Percentiles rank a stretch among this genome's conserved stretches.
Conservation (phyloP, 2,329 filamentous ascomycete species). For the Colletotrichum salicis region DNA sequence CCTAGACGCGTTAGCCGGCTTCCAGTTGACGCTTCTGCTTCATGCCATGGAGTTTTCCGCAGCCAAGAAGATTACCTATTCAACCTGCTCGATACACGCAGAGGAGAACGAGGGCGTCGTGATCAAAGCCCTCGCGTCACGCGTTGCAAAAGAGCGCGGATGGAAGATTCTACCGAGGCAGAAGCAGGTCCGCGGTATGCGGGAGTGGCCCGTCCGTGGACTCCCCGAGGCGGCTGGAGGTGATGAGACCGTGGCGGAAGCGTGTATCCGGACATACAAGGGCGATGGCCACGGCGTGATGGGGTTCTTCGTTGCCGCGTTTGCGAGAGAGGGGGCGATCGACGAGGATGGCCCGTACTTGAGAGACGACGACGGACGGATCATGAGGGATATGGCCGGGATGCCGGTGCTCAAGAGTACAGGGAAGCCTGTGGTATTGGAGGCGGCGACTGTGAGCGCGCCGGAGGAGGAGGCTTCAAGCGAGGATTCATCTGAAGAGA, state of each 20-base stretch:
- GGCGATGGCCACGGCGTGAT: constrained; percentile 86
- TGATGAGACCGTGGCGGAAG: constrained; percentile 70
- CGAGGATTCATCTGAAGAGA: background rate
- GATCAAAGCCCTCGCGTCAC: constrained; percentile 73
- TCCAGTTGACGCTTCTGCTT: constrained; percentile 83
- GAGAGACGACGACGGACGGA: constrained; percentile 64
- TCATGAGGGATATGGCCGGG: constrained; percentile 55
- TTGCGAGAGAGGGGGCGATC: constrained; percentile 68
- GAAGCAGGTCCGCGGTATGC: constrained; percentile 81
- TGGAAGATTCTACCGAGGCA: constrained; percentile 81
- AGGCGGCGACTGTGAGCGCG: constrained; percentile 32
- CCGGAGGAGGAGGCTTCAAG: constrained; percentile 1
- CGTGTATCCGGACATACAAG: constrained; percentile 84
- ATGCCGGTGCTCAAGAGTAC: constrained; percentile 51
- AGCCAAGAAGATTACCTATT: constrained; percentile 84
- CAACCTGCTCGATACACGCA: constrained; percentile 88
- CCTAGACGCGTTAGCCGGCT: constrained; percentile 78
- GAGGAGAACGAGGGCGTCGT: constrained; percentile 93
- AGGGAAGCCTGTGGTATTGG: constrained; percentile 44
- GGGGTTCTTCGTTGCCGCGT: constrained; percentile 95
- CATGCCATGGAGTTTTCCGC: constrained; percentile 87
- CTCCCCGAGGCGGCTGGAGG: constrained; percentile 59
- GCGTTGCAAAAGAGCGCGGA: constrained; percentile 71
- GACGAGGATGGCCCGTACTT: constrained; percentile 60
- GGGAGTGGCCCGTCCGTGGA: constrained; percentile 77